A percentile compares a stretch with the other conserved stretches of the same genome.
phyloP scores from a whole-genome alignment of 2,329 filamentous ascomycete species.

The Fusarium brevicatenulatum region DNA sequence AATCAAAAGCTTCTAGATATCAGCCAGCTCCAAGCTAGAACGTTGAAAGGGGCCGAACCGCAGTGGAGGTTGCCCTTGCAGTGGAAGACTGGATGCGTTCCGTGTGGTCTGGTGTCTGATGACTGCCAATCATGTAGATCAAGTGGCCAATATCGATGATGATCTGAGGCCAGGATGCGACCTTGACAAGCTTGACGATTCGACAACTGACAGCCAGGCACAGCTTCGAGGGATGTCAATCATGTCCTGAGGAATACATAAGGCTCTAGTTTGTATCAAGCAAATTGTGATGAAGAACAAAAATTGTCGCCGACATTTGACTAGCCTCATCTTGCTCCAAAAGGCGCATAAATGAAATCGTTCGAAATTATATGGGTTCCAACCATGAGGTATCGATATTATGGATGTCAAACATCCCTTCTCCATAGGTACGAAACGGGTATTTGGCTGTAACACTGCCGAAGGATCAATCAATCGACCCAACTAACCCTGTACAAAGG shows the following conservation, averaged over 20 bases:
- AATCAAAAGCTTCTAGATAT: conserved; percentile 20
- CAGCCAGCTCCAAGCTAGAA: conserved; percentile 20
- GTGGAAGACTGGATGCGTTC: conserved; percentile 28
- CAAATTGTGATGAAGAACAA: not conserved
- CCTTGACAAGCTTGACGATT: conserved; percentile 20
- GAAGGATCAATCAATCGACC: not conserved
- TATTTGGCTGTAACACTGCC: not conserved
- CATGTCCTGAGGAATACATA: not conserved
- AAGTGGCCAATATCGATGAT: conserved; percentile 28
- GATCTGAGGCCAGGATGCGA: conserved; percentile 36
- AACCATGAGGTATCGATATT: not conserved
- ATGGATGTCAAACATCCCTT: not conserved
- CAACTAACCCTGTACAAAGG: conserved; percentile 27
- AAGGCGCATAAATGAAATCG: not conserved
- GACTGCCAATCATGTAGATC: conserved; percentile 27
- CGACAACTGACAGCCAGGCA: conserved; percentile 11
- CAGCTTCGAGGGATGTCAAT: conserved; percentile 10
- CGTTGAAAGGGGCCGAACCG: conserved; percentile 36
- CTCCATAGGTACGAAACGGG: not conserved
- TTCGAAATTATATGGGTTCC: not conserved
- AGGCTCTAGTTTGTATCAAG: not conserved
- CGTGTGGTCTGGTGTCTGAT: conserved; percentile 26
- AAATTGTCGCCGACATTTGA: not conserved
- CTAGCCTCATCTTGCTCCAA: not conserved
- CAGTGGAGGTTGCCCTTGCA: conserved; percentile 39